These are phyloP conservation scores for Plasmodium berghei DNA, from an alignment of 169 alveolate genomes.

Conservation along the genomic window DNA sequence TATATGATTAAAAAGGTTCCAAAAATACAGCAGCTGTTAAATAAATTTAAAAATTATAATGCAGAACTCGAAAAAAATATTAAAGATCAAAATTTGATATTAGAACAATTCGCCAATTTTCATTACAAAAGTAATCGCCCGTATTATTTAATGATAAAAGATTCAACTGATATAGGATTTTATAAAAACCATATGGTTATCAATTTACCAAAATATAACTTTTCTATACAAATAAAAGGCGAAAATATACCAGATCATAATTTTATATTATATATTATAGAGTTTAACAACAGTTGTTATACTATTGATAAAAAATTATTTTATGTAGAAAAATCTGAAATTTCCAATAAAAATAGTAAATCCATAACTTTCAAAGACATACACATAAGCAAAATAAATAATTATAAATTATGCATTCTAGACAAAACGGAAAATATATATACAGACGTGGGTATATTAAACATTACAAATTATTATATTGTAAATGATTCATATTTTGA, in stretches of 20 bases:
- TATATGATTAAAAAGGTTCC: neutral
- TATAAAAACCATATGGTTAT: slow-evolving; percentile 41
- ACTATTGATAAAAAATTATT: slow-evolving; percentile 7
- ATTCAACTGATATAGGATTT: slow-evolving; percentile 35
- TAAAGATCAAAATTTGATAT: slow-evolving; percentile 2
- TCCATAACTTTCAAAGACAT: slow-evolving; percentile 39
- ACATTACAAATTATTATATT: slow-evolving; percentile 66
- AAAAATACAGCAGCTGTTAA: slow-evolving; percentile 4
- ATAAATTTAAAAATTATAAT: slow-evolving; percentile 18
- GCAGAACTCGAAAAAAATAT: slow-evolving; percentile 15
- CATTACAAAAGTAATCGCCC: neutral
- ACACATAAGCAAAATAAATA: slow-evolving; percentile 22
- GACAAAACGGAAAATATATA: slow-evolving; percentile 23
- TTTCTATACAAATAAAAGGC: slow-evolving; percentile 32
- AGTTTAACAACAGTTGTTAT: slow-evolving; percentile 62
- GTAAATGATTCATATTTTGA: slow-evolving; percentile 50
- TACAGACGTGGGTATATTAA: slow-evolving; percentile 55
- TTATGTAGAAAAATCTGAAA: slow-evolving; percentile 18
- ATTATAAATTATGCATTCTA: slow-evolving; percentile 39
- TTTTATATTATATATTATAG: slow-evolving; percentile 42
- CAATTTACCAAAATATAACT: slow-evolving; percentile 12
- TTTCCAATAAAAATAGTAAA: slow-evolving; percentile 4
- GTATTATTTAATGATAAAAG: slow-evolving; percentile 36
- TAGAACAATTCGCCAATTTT: slow-evolving; percentile 29
- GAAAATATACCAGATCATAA: slow-evolving; percentile 31